Percentiles rank a stretch among this genome's conserved stretches.
These are phyloP conservation scores for Spinacia oleracea DNA, from an alignment of 179 eudicot species.

Conservation along the genomic window DNA sequence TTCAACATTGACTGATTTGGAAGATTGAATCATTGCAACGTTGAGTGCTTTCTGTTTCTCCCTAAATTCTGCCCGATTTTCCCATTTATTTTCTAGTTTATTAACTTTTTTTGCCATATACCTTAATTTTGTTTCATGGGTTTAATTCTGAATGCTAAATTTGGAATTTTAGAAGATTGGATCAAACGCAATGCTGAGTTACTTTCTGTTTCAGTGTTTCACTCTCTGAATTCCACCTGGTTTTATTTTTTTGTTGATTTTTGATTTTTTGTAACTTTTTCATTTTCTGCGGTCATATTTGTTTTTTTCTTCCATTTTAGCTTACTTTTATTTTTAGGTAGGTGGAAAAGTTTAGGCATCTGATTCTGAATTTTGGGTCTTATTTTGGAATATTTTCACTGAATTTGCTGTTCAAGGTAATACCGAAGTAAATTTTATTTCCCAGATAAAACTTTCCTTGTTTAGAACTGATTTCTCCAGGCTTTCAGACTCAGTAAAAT, in stretches of 20 bases:
- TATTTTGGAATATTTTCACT: neutral
- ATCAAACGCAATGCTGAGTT: neutral
- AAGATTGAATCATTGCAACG: too few species aligned
- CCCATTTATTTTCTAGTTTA: neutral
- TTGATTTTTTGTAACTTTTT: too few species aligned
- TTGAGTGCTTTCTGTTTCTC: too few species aligned
- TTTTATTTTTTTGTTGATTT: neutral
- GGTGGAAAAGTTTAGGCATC: neutral
- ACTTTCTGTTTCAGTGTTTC: neutral
- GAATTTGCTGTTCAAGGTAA: neutral
- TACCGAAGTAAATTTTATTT: neutral
- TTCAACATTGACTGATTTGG: too few species aligned
- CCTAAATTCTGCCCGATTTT: neutral
- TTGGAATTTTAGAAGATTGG: neutral
- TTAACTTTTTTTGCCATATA: neutral
- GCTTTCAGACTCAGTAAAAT: neutral
- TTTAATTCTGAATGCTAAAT: neutral
- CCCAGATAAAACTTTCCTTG: neutral
- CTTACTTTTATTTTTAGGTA: neutral
- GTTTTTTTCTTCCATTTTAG: neutral
- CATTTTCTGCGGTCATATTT: neutral
- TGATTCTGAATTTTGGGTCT: neutral
- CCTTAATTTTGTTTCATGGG: conserved; percentile 9
- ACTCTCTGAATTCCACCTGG: neutral
- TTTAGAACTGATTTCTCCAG: neutral